A percentile compares a stretch with the other conserved stretches of the same genome.
These are phyloP conservation scores for Pseudocercospora fijiensis DNA, from an alignment of 2,329 filamentous ascomycete species.

Conservation along the genomic window DNA sequence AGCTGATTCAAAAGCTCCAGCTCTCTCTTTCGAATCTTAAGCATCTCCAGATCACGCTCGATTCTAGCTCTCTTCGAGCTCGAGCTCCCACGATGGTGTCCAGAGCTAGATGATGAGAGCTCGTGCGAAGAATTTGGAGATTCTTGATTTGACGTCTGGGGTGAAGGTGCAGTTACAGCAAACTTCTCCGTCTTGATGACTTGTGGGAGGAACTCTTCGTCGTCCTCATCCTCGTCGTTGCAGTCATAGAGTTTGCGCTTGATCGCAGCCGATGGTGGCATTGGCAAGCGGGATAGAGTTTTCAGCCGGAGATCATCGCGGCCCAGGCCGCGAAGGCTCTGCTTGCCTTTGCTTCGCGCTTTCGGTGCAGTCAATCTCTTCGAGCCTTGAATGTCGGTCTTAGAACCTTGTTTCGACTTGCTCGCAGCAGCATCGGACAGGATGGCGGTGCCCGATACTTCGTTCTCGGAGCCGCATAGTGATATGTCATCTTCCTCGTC, in stretches of 20 bases:
- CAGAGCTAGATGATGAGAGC: background rate
- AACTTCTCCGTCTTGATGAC: background rate
- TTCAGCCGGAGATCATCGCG: background rate
- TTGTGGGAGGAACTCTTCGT: background rate
- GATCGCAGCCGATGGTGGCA: background rate
- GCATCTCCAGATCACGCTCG: background rate
- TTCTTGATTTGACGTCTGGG: background rate
- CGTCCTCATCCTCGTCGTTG: background rate
- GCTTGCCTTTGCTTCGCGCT: background rate
- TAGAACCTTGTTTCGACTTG: background rate
- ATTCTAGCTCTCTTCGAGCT: background rate
- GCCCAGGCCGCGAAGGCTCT: background rate
- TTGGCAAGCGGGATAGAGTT: background rate
- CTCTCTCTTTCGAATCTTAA: background rate
- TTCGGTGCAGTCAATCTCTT: too few species aligned
- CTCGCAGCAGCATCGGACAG: too few species aligned
- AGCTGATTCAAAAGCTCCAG: background rate
- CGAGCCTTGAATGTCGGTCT: background rate
- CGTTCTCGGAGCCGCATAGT: background rate
- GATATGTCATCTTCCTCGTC: background rate
- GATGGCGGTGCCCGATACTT: too few species aligned
- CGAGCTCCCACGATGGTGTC: background rate
- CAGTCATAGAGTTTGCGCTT: background rate
- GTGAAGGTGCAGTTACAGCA: background rate
- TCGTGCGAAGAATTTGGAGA: background rate